Conservation (phyloP, 225 moss, liverwort and hornwort genomes). For the Ulota crispa region DNA sequence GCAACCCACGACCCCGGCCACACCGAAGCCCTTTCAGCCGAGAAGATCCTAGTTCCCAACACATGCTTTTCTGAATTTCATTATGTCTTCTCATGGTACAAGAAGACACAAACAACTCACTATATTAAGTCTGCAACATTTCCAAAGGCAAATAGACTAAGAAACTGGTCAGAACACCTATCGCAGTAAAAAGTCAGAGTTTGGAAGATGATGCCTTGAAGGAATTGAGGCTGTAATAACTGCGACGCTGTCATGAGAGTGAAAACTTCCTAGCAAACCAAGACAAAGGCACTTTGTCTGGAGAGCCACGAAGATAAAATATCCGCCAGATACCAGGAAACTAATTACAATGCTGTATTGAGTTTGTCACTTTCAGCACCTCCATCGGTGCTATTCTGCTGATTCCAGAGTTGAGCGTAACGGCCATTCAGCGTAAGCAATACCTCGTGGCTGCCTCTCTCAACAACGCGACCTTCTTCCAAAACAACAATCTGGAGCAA, state of each 20-base stretch:
- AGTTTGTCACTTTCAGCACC: slow-evolving; percentile 54
- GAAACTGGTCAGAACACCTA: slow-evolving; percentile 6
- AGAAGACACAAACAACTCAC: slow-evolving; percentile 11
- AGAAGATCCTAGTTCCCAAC: slow-evolving; percentile 32
- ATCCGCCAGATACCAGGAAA: slow-evolving; percentile 14
- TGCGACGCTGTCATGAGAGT: slow-evolving; percentile 11
- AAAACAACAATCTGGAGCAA: slow-evolving; percentile 82
- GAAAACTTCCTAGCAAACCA: not conserved
- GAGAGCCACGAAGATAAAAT: not conserved
- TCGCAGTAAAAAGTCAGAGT: not conserved
- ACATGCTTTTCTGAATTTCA: slow-evolving; percentile 25
- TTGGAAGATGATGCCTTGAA: not conserved
- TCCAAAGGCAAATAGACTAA: slow-evolving; percentile 3
- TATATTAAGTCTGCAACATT: slow-evolving; percentile 21
- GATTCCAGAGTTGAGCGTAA: slow-evolving; percentile 92
- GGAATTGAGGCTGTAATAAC: slow-evolving; percentile 6
- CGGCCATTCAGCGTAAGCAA: slow-evolving; percentile 79
- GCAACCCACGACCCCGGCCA: slow-evolving; percentile 30
- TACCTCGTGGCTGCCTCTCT: slow-evolving; percentile 84
- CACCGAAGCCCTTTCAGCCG: slow-evolving; percentile 10
- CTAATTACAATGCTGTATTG: slow-evolving; percentile 33
- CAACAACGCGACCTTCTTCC: slow-evolving; percentile 84
- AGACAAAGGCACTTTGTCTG: slow-evolving; percentile 9
- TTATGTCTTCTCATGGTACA: slow-evolving; percentile 9
- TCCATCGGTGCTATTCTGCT: slow-evolving; percentile 85